Conservation (phyloP, 306 rosid species). For the Dalbergia oliveri region DNA sequence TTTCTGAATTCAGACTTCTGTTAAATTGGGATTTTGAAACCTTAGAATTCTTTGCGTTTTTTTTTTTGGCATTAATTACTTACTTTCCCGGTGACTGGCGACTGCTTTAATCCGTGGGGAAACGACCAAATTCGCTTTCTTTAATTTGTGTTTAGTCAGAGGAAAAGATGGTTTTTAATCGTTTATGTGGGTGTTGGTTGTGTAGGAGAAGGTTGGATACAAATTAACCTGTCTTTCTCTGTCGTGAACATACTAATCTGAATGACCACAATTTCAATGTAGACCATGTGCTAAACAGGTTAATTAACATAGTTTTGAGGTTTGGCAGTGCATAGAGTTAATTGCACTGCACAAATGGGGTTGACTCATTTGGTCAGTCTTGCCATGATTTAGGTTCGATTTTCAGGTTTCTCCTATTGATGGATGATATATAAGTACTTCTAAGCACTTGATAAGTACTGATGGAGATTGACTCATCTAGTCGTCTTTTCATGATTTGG, state of each 20-base stretch:
- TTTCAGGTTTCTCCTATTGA: background rate
- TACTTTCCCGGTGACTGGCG: background rate
- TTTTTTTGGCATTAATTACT: background rate
- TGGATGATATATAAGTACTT: no score
- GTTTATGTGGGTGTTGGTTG: no score
- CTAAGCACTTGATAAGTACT: no score
- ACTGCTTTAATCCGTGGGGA: background rate
- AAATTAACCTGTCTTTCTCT: background rate
- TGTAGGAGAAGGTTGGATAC: no score
- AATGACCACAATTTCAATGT: background rate
- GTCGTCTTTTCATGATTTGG: no score
- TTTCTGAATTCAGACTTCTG: slow-evolving; percentile 22
- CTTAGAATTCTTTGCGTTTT: background rate
- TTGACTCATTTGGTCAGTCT: no score
- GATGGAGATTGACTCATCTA: no score
- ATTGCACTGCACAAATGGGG: background rate
- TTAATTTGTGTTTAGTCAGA: no score
- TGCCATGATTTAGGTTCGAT: slow-evolving; percentile 10
- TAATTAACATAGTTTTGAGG: slow-evolving; percentile 4
- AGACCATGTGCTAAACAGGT: slow-evolving; percentile 6
- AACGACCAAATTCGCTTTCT: background rate
- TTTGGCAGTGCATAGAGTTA: background rate
- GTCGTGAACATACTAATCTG: slow-evolving; percentile 1
- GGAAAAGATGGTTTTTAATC: no score
- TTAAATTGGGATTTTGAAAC: background rate